These are phyloP conservation scores for Mycosarcoma maydis DNA, from an alignment of 1,284 basidiomycete genomes.

Conservation along the genomic window DNA sequence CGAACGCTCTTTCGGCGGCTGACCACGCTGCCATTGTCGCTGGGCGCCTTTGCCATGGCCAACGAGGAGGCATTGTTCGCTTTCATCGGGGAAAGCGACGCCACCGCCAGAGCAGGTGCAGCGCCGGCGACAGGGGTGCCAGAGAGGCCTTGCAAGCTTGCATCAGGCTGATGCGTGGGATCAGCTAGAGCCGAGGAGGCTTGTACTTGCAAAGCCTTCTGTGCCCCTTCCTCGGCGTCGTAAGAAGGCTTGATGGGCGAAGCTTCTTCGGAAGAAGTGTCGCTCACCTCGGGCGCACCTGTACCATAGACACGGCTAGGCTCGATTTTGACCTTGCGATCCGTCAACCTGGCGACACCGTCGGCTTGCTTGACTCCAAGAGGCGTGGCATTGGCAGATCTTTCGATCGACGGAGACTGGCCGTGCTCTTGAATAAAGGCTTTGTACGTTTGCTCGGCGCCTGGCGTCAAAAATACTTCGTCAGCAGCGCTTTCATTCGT, in stretches of 20 bases:
- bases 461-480: slow-evolving; percentile 48
- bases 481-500: slow-evolving; percentile 10
- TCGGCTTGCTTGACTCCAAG: slow-evolving; percentile 24
- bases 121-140: slow-evolving; percentile 7
- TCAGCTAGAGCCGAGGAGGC: slow-evolving; percentile 37
- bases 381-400: slow-evolving; percentile 19
- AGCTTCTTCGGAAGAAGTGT: slow-evolving; percentile 40
- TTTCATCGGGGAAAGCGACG: slow-evolving; percentile 4
- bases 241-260: slow-evolving; percentile 17
- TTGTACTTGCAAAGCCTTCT: slow-evolving; percentile 40
- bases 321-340: slow-evolving; percentile 46
- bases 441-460: slow-evolving; percentile 49
- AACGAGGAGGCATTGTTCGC: slow-evolving; percentile 7
- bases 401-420: slow-evolving; percentile 24
- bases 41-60: slow-evolving; percentile 24
- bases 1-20: slow-evolving; percentile 61
- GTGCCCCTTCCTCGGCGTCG: slow-evolving; percentile 26
- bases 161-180: slow-evolving; percentile 36
- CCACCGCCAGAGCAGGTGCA: neutral
- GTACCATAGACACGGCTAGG: slow-evolving; percentile 46
- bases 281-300: slow-evolving; percentile 39
- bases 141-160: slow-evolving; percentile 27
- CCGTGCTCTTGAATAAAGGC: slow-evolving; percentile 34
- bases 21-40: slow-evolving; percentile 40
- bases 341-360: slow-evolving; percentile 37